phyloP scores from a whole-genome alignment of 176 grass and related monocot genomes.

The Phragmites australis region DNA sequence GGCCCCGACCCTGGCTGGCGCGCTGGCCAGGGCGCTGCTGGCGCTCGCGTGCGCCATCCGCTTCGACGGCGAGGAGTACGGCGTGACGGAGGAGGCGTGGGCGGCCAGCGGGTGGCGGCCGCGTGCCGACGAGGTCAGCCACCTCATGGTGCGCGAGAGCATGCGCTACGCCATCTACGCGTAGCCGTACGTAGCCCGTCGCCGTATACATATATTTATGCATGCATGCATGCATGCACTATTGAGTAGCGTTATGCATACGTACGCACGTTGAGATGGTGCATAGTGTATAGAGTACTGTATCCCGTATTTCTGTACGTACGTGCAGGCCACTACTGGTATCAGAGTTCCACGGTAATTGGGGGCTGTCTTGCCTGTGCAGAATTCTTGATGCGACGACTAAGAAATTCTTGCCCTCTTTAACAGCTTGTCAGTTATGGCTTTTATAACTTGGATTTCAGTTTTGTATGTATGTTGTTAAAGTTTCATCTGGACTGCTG shows the following conservation, averaged over 20 bases:
- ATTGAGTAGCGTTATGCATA: background rate
- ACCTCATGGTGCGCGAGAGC: slow-evolving; percentile 76
- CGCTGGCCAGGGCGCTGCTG: slow-evolving; percentile 52
- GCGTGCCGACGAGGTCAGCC: slow-evolving; percentile 61
- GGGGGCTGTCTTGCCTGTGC: background rate
- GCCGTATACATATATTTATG: background rate
- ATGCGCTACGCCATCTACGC: slow-evolving; percentile 81
- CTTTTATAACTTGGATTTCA: background rate
- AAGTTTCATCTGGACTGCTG: background rate
- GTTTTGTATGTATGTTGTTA: background rate
- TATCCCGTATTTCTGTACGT: slow-evolving; percentile 16
- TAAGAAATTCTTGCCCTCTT: background rate
- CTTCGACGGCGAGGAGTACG: slow-evolving; percentile 45
- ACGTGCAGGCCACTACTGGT: background rate
- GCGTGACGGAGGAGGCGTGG: slow-evolving; percentile 49
- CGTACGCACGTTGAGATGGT: background rate
- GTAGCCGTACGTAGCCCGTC: slow-evolving; percentile 7
- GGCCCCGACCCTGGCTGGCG: slow-evolving; percentile 20
- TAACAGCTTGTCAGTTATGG: background rate
- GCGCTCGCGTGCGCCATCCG: slow-evolving; percentile 50
- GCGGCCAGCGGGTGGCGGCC: slow-evolving; percentile 47
- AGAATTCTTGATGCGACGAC: slow-evolving; percentile 8
- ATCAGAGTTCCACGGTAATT: background rate
- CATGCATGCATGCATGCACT: background rate
- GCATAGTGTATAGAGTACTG: slow-evolving; percentile 6